Base-by-base conservation (phyloP, 164 flowering plant species). In the Stephania cephalantha region DNA sequence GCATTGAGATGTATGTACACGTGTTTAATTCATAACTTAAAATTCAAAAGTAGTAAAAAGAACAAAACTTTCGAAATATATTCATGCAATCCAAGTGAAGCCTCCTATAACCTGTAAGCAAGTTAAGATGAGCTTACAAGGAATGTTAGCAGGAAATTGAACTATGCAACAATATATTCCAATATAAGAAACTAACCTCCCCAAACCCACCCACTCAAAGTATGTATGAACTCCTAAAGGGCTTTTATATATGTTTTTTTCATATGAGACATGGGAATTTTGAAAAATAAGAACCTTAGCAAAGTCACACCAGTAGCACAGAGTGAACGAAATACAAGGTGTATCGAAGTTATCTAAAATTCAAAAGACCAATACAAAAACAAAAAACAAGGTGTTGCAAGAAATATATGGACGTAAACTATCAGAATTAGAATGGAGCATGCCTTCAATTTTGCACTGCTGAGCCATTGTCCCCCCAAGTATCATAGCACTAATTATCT, bases 401-500 rank as follows among this genome's bases (percentile, higher is more conserved):
- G 29, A 17, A 68, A 58, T 8, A 25, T 7, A 71, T n/a, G 63
- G 48, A 64, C 20, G 8, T 58, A 0, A 74, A 46, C 46, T n/a
- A 73, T 53, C 25, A 61, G 70, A 7, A 45, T 10, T 3, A 74
- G 72, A 2, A 4, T 12, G 46, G 13, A 29, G 71, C 85, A 78
- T 83, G 77, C 98, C 94, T 86, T 94, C 93, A 80, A 94, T 89
- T 82, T 94, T 94, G 82, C 98, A 94, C n/a, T 88, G 89, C 58
- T 88, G 77, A 73, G 95, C 98, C 98, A 94, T 94, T 79, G 98
- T 85, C 75, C 94, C 98, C 48, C 98, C 98, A 71, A 94, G 93
- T 76, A 94, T 92, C 98, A 94, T 94, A 50, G 98, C 98, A 85
- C 98, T 94, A 68, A 92, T 91, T 69, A 94, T 92, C 82, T 94